These are phyloP conservation scores for Lumnitzera racemosa DNA, from an alignment of 345 rosid species.

Conservation along the genomic window DNA sequence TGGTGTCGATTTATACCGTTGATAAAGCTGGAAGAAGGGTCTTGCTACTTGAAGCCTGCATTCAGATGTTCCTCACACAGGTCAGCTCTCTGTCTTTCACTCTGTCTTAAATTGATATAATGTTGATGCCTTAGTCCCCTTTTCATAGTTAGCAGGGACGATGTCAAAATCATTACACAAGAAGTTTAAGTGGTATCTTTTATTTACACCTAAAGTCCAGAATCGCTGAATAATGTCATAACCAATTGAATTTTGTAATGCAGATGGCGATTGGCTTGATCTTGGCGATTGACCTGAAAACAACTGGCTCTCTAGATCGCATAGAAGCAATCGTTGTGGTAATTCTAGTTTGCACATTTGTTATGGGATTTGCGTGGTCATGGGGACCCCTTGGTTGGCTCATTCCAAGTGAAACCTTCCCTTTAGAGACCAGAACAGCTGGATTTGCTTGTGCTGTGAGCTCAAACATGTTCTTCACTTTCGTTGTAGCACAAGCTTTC, in stretches of 20 bases:
- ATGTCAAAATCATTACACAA: too few species aligned
- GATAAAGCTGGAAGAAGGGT: constrained; percentile 51
- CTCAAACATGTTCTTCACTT: constrained; percentile 62
- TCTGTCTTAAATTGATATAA: not conserved
- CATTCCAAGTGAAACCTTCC: constrained; percentile 65
- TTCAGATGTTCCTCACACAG: constrained; percentile 39
- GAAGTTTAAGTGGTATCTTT: too few species aligned
- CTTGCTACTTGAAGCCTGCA: constrained; percentile 45
- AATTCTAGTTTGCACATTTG: constrained; percentile 41
- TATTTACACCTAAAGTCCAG: too few species aligned
- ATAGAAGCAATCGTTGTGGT: constrained; percentile 31
- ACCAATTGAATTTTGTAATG: constrained; percentile 17
- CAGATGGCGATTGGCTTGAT: constrained; percentile 34
- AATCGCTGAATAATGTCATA: too few species aligned
- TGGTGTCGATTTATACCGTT: constrained; percentile 48
- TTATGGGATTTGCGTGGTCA: constrained; percentile 56
- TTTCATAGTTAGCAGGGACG: too few species aligned
- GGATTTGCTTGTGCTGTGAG: constrained; percentile 47
- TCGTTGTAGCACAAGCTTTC: constrained; percentile 65
- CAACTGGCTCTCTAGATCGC: constrained; percentile 26
- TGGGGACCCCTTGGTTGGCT: constrained; percentile 74
- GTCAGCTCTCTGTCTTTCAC: not conserved
- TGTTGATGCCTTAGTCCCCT: not conserved
- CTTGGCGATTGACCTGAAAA: constrained; percentile 19
- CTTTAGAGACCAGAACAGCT: constrained; percentile 52